phyloP scores from a whole-genome alignment of 257 asterid genomes.

The Orobanche coerulescens region DNA sequence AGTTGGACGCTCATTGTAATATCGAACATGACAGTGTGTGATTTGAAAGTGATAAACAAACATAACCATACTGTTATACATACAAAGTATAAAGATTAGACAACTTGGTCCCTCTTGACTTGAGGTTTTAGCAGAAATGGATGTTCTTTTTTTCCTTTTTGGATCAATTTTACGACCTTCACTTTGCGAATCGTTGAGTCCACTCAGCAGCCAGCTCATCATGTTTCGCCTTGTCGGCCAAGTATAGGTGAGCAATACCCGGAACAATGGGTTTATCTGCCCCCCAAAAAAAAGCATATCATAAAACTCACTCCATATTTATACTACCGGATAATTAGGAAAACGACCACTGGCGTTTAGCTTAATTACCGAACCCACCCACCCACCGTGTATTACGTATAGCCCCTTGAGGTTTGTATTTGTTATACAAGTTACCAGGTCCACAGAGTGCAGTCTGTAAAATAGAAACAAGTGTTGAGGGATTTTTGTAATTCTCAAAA shows the following conservation, averaged over 20 bases:
- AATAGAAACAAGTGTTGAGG: background rate
- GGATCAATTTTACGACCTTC: background rate
- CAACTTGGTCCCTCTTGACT: background rate
- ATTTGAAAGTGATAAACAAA: too few species aligned
- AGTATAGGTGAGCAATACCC: slow-evolving; percentile 62
- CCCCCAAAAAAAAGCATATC: slow-evolving; percentile 18
- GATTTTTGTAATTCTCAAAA: background rate
- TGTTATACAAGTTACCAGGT: too few species aligned
- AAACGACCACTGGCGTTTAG: background rate
- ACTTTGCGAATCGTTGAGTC: slow-evolving; percentile 78
- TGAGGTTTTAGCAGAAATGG: background rate
- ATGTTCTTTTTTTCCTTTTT: too few species aligned
- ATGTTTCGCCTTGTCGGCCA: slow-evolving; percentile 65
- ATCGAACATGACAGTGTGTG: too few species aligned
- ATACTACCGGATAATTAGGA: background rate
- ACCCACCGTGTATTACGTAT: background rate
- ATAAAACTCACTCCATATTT: background rate
- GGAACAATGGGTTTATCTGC: slow-evolving; percentile 89
- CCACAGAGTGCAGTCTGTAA: background rate
- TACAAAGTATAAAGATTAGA: too few species aligned
- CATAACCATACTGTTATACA: too few species aligned
- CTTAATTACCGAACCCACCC: background rate
- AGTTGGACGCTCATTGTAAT: too few species aligned
- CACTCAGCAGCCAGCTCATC: slow-evolving; percentile 79
- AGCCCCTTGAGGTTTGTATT: background rate